Conservation (phyloP, 1,284 basidiomycete species). For the Puccinia novopanici region DNA sequence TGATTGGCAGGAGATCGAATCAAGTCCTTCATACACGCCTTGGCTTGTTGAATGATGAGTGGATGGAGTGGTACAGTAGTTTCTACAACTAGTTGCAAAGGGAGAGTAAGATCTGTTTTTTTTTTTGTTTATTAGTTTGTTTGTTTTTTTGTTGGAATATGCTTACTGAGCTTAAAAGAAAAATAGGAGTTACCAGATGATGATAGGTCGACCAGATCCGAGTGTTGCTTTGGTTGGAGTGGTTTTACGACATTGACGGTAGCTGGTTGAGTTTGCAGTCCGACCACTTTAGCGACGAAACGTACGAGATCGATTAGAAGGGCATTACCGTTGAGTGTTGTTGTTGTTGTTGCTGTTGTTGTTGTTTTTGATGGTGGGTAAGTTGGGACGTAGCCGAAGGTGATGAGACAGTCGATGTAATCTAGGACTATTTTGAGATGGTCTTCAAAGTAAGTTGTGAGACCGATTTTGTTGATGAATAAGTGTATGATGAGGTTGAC, state of each 20-base stretch:
- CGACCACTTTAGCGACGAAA: slow-evolving; percentile 41
- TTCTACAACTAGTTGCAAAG: slow-evolving; percentile 7
- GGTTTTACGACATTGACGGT: slow-evolving; percentile 13
- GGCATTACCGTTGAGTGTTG: neutral
- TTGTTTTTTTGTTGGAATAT: neutral
- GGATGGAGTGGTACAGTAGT: neutral
- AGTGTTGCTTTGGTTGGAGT: slow-evolving; percentile 19
- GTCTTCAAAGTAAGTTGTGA: neutral
- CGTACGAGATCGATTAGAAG: slow-evolving; percentile 36
- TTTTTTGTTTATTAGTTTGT: neutral
- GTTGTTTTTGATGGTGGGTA: neutral
- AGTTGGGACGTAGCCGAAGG: slow-evolving; percentile 42
- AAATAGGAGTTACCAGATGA: slow-evolving; percentile 5
- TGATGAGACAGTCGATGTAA: slow-evolving; percentile 33
- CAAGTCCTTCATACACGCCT: slow-evolving; percentile 48
- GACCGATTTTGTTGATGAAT: slow-evolving; percentile 28
- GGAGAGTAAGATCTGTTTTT: slow-evolving; percentile 19
- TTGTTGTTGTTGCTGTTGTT: neutral
- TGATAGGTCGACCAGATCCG: slow-evolving; percentile 27
- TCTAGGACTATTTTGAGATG: slow-evolving; percentile 37
- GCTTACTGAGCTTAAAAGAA: neutral
- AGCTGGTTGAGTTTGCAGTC: slow-evolving; percentile 3
- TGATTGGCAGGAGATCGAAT: slow-evolving; percentile 50
- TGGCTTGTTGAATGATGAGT: slow-evolving; percentile 42
- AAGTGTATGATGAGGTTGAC: slow-evolving; percentile 42